A percentile compares a stretch with the other conserved stretches of the same genome.
These are phyloP conservation scores for Carex parvula DNA, from an alignment of 176 grass and related monocot genomes.

Conservation along the genomic window DNA sequence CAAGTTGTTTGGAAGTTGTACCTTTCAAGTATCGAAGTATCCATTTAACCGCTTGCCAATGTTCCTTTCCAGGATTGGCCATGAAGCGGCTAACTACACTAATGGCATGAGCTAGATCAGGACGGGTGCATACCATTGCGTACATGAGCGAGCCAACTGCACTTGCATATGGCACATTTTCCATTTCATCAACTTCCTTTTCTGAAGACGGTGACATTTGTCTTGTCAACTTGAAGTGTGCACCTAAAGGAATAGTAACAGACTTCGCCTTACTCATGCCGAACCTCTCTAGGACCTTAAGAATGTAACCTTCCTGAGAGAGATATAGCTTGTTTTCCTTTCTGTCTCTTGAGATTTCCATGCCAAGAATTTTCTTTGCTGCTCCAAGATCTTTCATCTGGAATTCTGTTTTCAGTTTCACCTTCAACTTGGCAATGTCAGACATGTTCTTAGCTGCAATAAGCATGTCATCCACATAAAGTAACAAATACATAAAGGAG, in stretches of 20 bases:
- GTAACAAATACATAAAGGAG: too few relatives aligned
- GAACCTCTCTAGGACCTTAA: not conserved
- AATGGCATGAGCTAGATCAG: too few relatives aligned
- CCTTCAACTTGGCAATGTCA: not conserved
- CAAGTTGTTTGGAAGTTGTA: not conserved
- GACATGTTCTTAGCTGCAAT: not conserved
- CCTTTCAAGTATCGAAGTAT: slow-evolving; percentile 6
- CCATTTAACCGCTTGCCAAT: not conserved
- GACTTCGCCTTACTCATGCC: slow-evolving; percentile 1
- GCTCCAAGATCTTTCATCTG: too few relatives aligned
- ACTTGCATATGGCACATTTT: too few relatives aligned
- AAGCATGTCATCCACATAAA: not conserved
- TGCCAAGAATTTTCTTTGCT: not conserved
- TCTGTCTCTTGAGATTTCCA: not conserved
- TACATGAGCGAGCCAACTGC: too few relatives aligned
- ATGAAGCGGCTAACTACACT: too few relatives aligned
- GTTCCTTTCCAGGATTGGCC: too few relatives aligned
- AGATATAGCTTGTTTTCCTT: not conserved
- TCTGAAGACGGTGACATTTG: too few relatives aligned
- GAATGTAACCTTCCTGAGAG: not conserved
- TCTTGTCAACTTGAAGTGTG: too few relatives aligned
- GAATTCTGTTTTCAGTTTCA: not conserved
- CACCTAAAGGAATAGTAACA: not conserved
- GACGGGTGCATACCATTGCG: too few relatives aligned
- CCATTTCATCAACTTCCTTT: too few relatives aligned